These are phyloP conservation scores for Puya raimondii DNA, from an alignment of 176 grass and related monocot genomes.

Conservation along the genomic window DNA sequence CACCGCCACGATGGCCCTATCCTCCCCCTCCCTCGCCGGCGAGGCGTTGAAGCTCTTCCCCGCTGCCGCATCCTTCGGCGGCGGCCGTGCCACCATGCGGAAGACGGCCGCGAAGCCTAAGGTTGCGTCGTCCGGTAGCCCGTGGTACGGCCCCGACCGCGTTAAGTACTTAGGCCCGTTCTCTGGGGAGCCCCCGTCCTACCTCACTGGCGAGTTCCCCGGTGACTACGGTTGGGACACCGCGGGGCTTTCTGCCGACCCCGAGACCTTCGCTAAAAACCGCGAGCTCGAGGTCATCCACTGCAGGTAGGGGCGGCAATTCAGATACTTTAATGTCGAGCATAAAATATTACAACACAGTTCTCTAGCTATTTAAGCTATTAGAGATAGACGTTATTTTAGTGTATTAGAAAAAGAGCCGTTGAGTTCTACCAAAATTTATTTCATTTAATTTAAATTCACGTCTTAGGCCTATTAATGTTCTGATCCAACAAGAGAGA, in stretches of 20 bases:
- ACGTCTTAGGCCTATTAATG: too few relatives aligned
- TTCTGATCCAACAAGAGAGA: too few relatives aligned
- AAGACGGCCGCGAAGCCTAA: constrained; percentile 39
- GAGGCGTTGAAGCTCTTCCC: constrained; percentile 32
- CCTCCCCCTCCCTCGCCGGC: constrained; percentile 44
- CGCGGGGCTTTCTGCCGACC: constrained; percentile 56
- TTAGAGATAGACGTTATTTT: too few relatives aligned
- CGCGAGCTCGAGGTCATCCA: constrained; percentile 82
- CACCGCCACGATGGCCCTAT: constrained; percentile 46
- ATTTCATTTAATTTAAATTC: too few relatives aligned
- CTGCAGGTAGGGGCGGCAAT: not conserved
- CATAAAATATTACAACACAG: too few relatives aligned
- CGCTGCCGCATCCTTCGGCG: constrained; percentile 7
- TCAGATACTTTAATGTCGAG: too few relatives aligned
- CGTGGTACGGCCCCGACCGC: constrained; percentile 79
- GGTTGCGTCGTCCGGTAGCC: constrained; percentile 38
- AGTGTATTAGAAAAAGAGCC: too few relatives aligned
- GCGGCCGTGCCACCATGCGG: constrained; percentile 58
- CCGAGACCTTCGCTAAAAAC: constrained; percentile 94
- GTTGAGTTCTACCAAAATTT: too few relatives aligned
- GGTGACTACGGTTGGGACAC: constrained; percentile 97
- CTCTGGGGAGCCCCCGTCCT: constrained; percentile 68
- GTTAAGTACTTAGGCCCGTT: constrained; percentile 75
- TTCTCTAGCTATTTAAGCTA: too few relatives aligned
- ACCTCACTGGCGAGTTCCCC: constrained; percentile 81